A percentile compares a stretch with the other conserved stretches of the same genome.
phyloP scores from a whole-genome alignment of 1,284 basidiomycete genomes.

The Sutorius eximius region DNA sequence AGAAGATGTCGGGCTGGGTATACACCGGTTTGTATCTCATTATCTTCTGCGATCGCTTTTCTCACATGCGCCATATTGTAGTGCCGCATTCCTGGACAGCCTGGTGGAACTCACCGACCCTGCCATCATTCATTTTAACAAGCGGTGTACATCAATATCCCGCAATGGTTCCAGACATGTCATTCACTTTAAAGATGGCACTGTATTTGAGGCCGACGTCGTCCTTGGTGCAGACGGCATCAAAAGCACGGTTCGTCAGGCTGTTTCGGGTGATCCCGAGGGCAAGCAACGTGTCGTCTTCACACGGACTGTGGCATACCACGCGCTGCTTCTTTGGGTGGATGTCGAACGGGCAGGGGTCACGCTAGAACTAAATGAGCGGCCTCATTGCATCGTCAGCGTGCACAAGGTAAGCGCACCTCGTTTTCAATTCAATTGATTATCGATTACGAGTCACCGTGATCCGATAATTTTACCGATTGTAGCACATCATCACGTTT shows the following conservation, averaged over 20 bases:
- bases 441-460: neutral
- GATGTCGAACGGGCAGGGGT: constrained; percentile 42
- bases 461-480: neutral
- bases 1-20: constrained; percentile 40
- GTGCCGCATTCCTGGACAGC: constrained; percentile 50
- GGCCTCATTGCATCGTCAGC: constrained; percentile 45
- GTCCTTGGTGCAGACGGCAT: constrained; percentile 58
- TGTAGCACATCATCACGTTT: constrained; percentile 57
- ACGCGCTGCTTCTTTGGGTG: constrained; percentile 44
- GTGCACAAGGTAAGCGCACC: constrained; percentile 39
- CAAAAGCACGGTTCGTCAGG: constrained; percentile 44
- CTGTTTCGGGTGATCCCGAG: constrained; percentile 34
- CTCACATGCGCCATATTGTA: constrained; percentile 17
- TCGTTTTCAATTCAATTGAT: neutral
- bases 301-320: constrained; percentile 48
- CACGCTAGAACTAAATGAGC: constrained; percentile 37
- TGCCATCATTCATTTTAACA: constrained; percentile 46
- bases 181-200: constrained; percentile 49
- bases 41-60: neutral
- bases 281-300: constrained; percentile 35
- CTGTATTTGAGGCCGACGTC: constrained; percentile 47
- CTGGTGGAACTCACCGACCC: constrained; percentile 47
- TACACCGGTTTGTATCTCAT: constrained; percentile 39
- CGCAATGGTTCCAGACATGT: constrained; percentile 23
- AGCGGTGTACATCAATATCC: constrained; percentile 46